Evolutionary conservation across 2,329 filamentous ascomycete species (phyloP), one percentile per base, ranked within the genome.

Genomic region (Thelonectria discophora): DNA sequence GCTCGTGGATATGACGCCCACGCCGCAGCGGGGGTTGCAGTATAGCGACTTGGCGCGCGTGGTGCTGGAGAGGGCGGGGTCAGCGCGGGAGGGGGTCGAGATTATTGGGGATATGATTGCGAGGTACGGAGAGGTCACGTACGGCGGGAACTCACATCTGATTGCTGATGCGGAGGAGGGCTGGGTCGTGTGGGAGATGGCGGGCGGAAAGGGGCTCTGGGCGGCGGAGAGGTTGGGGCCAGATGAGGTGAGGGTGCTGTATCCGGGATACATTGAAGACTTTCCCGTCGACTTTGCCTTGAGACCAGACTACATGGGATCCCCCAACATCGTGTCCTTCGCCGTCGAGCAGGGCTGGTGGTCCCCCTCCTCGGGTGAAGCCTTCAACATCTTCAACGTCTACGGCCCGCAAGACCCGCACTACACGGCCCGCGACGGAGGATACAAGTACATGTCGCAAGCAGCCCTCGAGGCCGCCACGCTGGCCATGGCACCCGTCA

Each of bases 121-220:
- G 0, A 60, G 66, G 34, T 49, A 70, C 3, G 66, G 68, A 4
- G 68, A 70, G 45, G 66, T 68, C 0, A 70, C 68, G 1, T 70
- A 70, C 1, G 68, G 68, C 1, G 68, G 68, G 0, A 70, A 70
- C 39, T 67, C 68, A 8, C 68, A 70, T 21, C 68, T 70, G 3
- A 65, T 70, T 0, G 68, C 68, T 6, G 68, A 70, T 15, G 66
- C 69, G 13, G 64, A 69, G 2, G 68, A 70, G 37, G 68, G 68
- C 0, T 70, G 68, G 68, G 40, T 70, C 1, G 68, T 70, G 3
- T 70, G 68, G 68, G 68, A 70, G 3, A 70, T 70, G 68, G 68
- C 68, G 1, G 68, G 68, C 0, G 68, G 68, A 0, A 48, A 61
- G 11, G 68, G 68, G 1, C 68, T 70, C 2, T 70, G 68, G 68